Evolutionary conservation across 176 grass and related monocot species (phyloP).

Genomic region (Paspalum vaginatum): DNA sequence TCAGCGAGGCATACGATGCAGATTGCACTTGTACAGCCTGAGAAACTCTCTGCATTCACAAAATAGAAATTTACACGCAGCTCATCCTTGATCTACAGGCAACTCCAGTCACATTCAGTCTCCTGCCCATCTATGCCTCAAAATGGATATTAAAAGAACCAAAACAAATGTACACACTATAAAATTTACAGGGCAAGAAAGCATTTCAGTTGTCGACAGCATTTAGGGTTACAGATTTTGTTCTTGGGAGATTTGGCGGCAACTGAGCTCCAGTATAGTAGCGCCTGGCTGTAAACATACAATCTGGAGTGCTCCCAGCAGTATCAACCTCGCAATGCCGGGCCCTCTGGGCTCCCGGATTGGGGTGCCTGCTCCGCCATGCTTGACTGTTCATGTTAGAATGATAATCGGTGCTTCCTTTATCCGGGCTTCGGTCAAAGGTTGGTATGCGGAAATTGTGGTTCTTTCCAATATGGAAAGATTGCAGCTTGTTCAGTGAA

Average conservation of each 20-base stretch:
- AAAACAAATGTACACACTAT: constrained; percentile 54
- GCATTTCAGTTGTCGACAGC: constrained; percentile 48
- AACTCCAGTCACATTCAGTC: constrained; percentile 26
- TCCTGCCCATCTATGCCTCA: constrained; percentile 44
- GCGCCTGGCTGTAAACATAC: constrained; percentile 47
- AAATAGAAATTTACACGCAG: constrained; percentile 39
- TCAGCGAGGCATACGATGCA: constrained; percentile 18
- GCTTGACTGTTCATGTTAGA: constrained; percentile 14
- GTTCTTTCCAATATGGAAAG: constrained; percentile 80
- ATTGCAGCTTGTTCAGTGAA: constrained; percentile 61
- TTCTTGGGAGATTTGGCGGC: constrained; percentile 53
- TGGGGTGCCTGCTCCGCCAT: not conserved
- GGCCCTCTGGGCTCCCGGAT: constrained; percentile 53
- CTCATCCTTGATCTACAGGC: constrained; percentile 39
- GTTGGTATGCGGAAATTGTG: constrained; percentile 65
- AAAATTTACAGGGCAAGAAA: constrained; percentile 47
- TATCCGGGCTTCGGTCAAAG: constrained; percentile 36
- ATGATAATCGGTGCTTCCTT: constrained; percentile 13
- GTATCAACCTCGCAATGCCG: constrained; percentile 39
- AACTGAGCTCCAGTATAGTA: constrained; percentile 43
- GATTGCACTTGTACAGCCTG: constrained; percentile 22
- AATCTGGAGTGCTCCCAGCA: constrained; percentile 28
- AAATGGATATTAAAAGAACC: constrained; percentile 41
- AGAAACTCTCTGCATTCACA: constrained; percentile 24
- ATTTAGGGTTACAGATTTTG: constrained; percentile 49